phyloP scores from a whole-genome alignment of 176 grass and related monocot genomes.

The Coix lacrymajobi region DNA sequence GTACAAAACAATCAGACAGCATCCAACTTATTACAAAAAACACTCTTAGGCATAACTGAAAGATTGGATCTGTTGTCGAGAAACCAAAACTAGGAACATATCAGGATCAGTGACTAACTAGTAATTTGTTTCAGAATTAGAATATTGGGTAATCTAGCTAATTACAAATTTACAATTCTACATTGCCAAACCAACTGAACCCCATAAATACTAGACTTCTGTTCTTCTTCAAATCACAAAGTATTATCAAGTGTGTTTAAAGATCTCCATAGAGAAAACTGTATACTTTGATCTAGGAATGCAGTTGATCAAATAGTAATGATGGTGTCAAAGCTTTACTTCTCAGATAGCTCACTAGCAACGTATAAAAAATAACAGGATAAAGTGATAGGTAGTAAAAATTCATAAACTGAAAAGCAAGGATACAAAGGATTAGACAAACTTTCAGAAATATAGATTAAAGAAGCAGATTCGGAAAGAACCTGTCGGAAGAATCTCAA shows the following conservation, averaged over 20 bases:
- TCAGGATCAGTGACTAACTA: background rate
- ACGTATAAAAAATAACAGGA: background rate
- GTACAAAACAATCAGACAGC: background rate
- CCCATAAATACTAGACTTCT: background rate
- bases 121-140: background rate
- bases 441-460: background rate
- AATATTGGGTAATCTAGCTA: background rate
- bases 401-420: background rate
- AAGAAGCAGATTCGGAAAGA: background rate
- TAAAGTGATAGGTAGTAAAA: background rate
- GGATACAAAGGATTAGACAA: background rate
- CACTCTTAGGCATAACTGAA: background rate
- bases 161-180: background rate
- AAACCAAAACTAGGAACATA: background rate
- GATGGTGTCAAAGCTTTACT: background rate
- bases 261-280: background rate
- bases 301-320: background rate
- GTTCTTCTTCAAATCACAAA: background rate
- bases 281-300: background rate
- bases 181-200: background rate
- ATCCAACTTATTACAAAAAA: background rate
- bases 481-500: slow-evolving; percentile 74
- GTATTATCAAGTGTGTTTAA: background rate
- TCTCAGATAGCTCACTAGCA: background rate
- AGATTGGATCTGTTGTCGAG: background rate